Base-by-base conservation (phyloP, 2,329 filamentous ascomycete species). In the Allantophomopsis cytisporea region DNA sequence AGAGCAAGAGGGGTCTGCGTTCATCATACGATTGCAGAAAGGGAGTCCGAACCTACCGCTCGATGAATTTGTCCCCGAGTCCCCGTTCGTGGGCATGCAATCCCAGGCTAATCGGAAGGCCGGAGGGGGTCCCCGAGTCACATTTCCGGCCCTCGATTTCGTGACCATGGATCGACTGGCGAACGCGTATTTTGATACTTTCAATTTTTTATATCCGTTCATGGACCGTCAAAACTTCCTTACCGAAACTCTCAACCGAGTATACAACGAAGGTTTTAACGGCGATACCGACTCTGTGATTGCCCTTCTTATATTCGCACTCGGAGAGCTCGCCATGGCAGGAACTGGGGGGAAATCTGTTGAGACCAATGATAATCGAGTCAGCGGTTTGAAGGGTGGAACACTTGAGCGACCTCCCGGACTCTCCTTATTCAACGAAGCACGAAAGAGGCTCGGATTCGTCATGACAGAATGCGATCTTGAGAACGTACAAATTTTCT, bases 361-460 rank as follows among this genome's bases (percentile, higher is more conserved):
- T 32, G 57, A 60, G 36, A 49, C 55, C 5, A 56, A 62, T 38
- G 61, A 67, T 31, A 63, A 64, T 11, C 60, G 61, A 2, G 53
- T 61, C 2, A 72, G 71, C 47, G 71, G 71, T 2, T 57, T 76
- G 17, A 64, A 65, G 32, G 72, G 71, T 11, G 69, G 71, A 1
- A 62, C 64, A 2, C 47, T 54, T 2, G 58, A 62, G 12, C 59
- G 58, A 14, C 73, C 73, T 2, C 74, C 75, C 0, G 75, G 75
- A 1, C 51, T 79, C 2, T 62, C 63, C 1, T 62, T 76, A 30
- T 79, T 78, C 55, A 79, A 79, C 45, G 74, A 78, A 53, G 75
- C 73, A 13, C 63, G 74, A 38, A 66, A 65, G 42, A 61, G 71
- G n/a, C 63, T 77, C 50, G 74, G 75, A 0, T 76, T 76, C 50